phyloP scores from a whole-genome alignment of 345 rosid genomes.

The Brassica nigra region DNA sequence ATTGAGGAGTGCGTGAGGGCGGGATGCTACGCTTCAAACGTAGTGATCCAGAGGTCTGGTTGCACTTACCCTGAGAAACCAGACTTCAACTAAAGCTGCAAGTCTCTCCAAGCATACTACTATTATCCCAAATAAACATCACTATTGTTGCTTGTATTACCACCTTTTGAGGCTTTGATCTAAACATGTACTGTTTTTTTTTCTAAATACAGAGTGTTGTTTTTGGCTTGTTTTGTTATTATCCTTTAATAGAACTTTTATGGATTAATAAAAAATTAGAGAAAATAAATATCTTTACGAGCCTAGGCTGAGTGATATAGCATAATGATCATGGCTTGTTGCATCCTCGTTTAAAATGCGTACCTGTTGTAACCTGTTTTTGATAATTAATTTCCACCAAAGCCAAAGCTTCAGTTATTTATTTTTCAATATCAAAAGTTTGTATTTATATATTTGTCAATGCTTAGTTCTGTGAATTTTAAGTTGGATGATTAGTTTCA shows the following conservation, averaged over 20 bases:
- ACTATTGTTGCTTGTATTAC: constrained; percentile 30
- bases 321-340: background rate
- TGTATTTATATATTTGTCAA: too few relatives aligned
- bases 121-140: constrained; percentile 25
- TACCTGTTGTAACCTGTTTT: background rate
- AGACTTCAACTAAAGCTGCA: constrained; percentile 35
- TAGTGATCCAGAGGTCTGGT: constrained; percentile 67
- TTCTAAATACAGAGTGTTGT: background rate
- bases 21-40: constrained; percentile 62
- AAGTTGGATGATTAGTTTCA: background rate
- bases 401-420: background rate
- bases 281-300: background rate
- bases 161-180: constrained; percentile 28
- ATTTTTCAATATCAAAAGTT: background rate
- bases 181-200: background rate
- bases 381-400: background rate
- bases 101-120: constrained; percentile 7
- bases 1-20: constrained; percentile 79
- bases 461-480: background rate
- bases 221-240: background rate
- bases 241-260: background rate
- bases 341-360: background rate
- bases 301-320: background rate
- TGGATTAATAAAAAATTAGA: background rate
- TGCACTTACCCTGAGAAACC: constrained; percentile 77